Base-by-base conservation (phyloP, 2,329 filamentous ascomycete genomes). In the Xylaria sp. region DNA sequence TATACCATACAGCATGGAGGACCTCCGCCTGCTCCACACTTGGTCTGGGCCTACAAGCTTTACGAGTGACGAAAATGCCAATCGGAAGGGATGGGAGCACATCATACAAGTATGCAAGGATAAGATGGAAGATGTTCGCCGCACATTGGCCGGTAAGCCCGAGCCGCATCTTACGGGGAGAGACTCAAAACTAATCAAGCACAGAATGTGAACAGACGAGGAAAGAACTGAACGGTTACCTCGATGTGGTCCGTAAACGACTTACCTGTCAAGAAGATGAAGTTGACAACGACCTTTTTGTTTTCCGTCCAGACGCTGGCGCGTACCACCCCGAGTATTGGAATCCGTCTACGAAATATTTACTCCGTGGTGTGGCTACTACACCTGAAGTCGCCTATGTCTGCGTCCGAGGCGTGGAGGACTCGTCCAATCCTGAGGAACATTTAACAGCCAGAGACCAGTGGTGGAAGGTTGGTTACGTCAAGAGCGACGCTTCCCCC, bases 381-480 rank as follows among this genome's bases (percentile, higher is more conserved):
- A 76, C 76, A 0, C 73, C 75, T 11, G 78, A 81, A 51, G 72
- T 83, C 1, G 76, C 82, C 9, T 87, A 84, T 64, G 74, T 86
- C 33, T 85, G 83, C 66, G 77, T 76, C 59, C 75, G 79, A 37
- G 68, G 75, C 15, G 77, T 79, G 55, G 71, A 72, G 4, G 75
- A 80, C 52, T 68, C 81, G 31, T 79, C 80, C 51, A 79, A 82
- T 15, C 48, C 81, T n/a, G 76, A 73, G 1, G 77, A 75, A 31
- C 60, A 64, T 3, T 53, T 74, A 3, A 64, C 68, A 21, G 60
- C 70, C 3, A 64, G 63, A 15, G 83, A 85, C 54, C 83, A 85
- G 68, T 87, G 84, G 84, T 87, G 84, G 84, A 80, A 79, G 64
- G 73, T 86, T 46, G 75, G 79, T 35, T 83, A 80, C 63, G 70